Base-by-base conservation (phyloP, 1,139 yeast genomes). In the Nakaseomyces delphensis region DNA sequence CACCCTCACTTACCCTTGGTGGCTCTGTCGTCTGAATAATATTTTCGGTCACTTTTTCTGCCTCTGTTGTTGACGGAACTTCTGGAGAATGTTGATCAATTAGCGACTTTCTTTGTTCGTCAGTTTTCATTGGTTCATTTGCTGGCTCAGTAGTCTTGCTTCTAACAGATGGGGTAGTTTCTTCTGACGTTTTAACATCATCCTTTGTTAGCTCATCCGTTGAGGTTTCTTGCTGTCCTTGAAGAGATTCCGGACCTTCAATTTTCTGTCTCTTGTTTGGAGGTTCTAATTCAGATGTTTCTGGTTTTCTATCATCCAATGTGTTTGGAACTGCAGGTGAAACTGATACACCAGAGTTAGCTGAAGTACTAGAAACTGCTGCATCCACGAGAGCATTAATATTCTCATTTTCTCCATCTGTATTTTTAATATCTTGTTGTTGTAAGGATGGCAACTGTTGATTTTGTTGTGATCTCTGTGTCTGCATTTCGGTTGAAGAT, bases 341-440 rank as follows among this genome's bases (percentile, higher is more conserved):
- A 39, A 38, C 15, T 27, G 41, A 13, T 8, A 14, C 24, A 13
- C n/a, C 29, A 35, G 28, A n/a, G 14, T 37, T 27, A 11, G 45
- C 47, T 18, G 47, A 41, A n/a, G 47, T 50, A 19, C 49, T 43
- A 5, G 59, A 48, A 3, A 54, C 56, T 4, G 60, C 60, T 18
- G 62, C 63, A 43, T 55, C 52, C 7, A 59, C 62, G 24, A 59
- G 42, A 2, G 61, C 56, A 42, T 57, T 51, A 39, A 59, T 59
- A 15, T 55, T 59, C n/a, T 55, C 57, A 38, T 56, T 62, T 42
- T 51, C 45, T 9, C 53, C 48, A 46, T 62, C 56, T 41, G 57
- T 57, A 39, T 55, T 57, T 19, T 48, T 47, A 14, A 25, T 11
- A 15, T 14, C 24, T 21, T 20, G 32, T 31, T 31, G 39, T 16